Base-by-base conservation (phyloP, 176 grass and related monocot genomes). In the Saccharum officinarum region DNA sequence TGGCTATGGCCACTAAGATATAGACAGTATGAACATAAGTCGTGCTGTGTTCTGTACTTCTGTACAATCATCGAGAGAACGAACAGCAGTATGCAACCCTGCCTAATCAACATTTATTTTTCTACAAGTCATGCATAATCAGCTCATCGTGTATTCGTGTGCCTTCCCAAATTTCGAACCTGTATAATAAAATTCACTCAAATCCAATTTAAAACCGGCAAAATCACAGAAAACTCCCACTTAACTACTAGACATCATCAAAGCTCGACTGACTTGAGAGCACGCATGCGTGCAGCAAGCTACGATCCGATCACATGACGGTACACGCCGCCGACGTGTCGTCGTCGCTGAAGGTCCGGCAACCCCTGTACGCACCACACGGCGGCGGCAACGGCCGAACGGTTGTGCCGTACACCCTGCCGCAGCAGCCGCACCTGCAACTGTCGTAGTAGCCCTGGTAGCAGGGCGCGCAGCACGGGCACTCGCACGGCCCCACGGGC, bases 331-430 rank as follows among this genome's bases (percentile, higher is more conserved):
- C 59, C 15, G 82, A 69, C 4, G 93, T 85, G 64, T 95, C 85
- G 54, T 95, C 93, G 38, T 95, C 87, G 63, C 34, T 82, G 67
- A 77, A 78, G 49, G 86, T 63, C 18, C 77, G 87, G 84, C 88
- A 92, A 15, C 42, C 78, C 5, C 74, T 71, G 74, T 88, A 88
- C 9, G 26, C 78, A 31, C 20, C 2, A 15, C 38, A 15, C 1
- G 28, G 22, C 31, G 75, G 39, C 6, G 77, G 81, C 42, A 64
- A 69, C 60, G 71, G 46, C 70, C 3, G 70, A 2, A 11, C 12
- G 25, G 72, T 57, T 0, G 54, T 57, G 7, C 54, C 84, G 39
- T 85, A 87, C 59, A 26, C 3, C 41, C 69, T 20, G 30, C 85
- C 87, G 52, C 90, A 86, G 50, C 39, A 33, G 36, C 18, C 15